These are phyloP conservation scores for Pythium vanterpoolii DNA, from an alignment of 352 stramenopile species.

Conservation along the genomic window DNA sequence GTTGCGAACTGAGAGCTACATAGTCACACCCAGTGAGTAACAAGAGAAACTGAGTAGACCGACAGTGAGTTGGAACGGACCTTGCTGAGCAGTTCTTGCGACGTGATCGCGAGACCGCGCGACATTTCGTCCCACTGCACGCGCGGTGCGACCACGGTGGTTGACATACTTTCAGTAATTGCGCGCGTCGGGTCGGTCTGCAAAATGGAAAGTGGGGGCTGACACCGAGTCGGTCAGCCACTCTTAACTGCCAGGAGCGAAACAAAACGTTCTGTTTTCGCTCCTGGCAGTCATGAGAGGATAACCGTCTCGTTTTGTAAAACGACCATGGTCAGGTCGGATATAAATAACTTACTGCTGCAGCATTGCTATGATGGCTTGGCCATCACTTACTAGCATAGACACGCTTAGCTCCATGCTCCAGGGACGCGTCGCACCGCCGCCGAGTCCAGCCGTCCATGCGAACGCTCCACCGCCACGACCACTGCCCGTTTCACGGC, in stretches of 20 bases:
- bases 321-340: neutral
- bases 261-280: no score
- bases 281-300: no score
- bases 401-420: conserved; percentile 4
- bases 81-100: conserved; percentile 22
- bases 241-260: no score
- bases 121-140: conserved; percentile 19
- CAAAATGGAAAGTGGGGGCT: neutral
- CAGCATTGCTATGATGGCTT: no score
- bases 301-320: no score
- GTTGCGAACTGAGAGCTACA: conserved; percentile 40
- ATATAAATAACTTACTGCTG: neutral
- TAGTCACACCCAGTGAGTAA: neutral
- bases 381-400: neutral
- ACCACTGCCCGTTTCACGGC: conserved; percentile 16
- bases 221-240: no score
- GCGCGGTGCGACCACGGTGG: neutral
- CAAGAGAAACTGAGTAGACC: no score
- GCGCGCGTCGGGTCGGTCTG: neutral
- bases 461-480: neutral
- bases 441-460: conserved; percentile 3
- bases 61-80: neutral
- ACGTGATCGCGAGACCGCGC: neutral
- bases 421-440: conserved; percentile 3
- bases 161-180: neutral